Evolutionary conservation across 2,329 filamentous ascomycete species (phyloP).

Genomic region (Cylindrodendrum hubeiense): DNA sequence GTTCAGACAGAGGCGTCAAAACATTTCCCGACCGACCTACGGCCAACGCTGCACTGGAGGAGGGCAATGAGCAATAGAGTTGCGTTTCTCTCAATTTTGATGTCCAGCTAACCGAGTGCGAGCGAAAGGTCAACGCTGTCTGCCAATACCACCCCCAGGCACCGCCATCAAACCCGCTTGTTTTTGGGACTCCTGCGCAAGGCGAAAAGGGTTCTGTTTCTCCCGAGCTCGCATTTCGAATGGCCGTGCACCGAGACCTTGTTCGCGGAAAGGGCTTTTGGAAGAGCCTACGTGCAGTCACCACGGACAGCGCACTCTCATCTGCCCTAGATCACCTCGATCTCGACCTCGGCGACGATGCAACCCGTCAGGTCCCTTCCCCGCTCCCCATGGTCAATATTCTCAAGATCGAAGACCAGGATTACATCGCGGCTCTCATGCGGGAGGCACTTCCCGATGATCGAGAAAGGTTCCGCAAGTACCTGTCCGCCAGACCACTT

Average conservation of each 20-base stretch:
- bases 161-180: background rate
- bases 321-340: background rate
- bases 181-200: no score
- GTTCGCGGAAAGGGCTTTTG: slow-evolving; percentile 27
- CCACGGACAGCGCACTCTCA: background rate
- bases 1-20: no score
- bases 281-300: background rate
- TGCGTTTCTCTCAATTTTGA: no score
- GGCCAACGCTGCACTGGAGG: no score
- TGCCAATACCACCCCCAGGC: slow-evolving; percentile 10
- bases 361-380: background rate
- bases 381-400: slow-evolving; percentile 20
- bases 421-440: slow-evolving; percentile 15
- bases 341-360: no score
- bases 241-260: slow-evolving; percentile 26
- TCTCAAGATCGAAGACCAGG: background rate
- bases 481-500: slow-evolving; percentile 22
- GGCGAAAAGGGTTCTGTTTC: no score
- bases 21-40: no score
- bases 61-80: no score
- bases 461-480: slow-evolving; percentile 16
- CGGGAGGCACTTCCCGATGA: slow-evolving; percentile 17
- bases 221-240: background rate
- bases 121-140: slow-evolving; percentile 21
- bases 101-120: background rate